A percentile compares a stretch with the other conserved stretches of the same genome.
Conservation (phyloP, 1,139 yeast genomes). For the Candida sanyaensis region DNA sequence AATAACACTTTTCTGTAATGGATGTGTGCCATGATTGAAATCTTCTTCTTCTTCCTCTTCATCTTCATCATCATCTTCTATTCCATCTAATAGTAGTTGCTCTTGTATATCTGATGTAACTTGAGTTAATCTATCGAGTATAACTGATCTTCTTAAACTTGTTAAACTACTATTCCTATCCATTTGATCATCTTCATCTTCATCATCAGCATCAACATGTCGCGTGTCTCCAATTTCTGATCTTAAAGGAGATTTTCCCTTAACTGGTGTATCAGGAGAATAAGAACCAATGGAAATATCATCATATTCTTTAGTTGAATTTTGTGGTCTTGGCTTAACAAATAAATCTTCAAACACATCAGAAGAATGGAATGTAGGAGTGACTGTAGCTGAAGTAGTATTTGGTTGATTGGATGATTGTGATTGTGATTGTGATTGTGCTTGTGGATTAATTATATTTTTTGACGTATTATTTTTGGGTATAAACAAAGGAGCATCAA, state of each 20-base stretch:
- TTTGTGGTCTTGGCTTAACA: conserved; percentile 7
- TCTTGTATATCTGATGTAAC: conserved; percentile 45
- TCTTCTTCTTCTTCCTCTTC: background rate
- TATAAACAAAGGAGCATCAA: conserved; percentile 40
- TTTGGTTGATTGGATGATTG: no score
- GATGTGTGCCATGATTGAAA: background rate
- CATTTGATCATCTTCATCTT: conserved; percentile 9
- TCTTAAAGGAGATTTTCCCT: conserved; percentile 13
- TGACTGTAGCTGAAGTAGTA: background rate
- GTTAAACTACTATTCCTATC: conserved; percentile 8
- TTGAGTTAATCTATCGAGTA: conserved; percentile 40
- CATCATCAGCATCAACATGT: conserved; percentile 1
- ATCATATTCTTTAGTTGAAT: conserved; percentile 13
- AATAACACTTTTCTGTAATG: background rate
- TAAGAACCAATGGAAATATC: conserved; percentile 33
- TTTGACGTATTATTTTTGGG: conserved; percentile 22
- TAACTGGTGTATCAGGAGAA: conserved; percentile 37
- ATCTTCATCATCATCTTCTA: conserved; percentile 2
- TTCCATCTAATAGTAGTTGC: conserved; percentile 24
- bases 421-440: conserved; percentile 2
- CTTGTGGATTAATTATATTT: background rate
- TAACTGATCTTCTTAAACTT: conserved; percentile 36
- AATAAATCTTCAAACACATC: conserved; percentile 8
- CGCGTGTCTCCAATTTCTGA: conserved; percentile 2
- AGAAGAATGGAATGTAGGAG: conserved; percentile 7